Conservation (phyloP, 1,284 basidiomycete genomes). For the Cutaneotrichosporon dermatis region DNA sequence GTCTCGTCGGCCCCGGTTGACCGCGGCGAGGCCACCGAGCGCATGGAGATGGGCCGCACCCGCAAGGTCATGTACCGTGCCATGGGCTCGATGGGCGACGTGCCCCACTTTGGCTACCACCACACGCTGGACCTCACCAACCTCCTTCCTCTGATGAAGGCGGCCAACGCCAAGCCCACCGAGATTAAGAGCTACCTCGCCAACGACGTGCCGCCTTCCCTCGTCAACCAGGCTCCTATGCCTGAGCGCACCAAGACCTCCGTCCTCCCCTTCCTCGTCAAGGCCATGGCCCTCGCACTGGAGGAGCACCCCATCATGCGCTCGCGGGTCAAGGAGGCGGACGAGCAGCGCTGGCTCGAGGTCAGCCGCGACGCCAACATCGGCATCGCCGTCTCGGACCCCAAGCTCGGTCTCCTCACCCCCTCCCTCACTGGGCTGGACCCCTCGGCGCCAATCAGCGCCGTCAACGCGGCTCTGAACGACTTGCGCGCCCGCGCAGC, state of each 20-base stretch:
- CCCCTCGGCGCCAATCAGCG: constrained; percentile 61
- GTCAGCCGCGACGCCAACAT: constrained; percentile 35
- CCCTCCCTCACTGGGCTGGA: constrained; percentile 68
- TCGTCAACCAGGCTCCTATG: constrained; percentile 45
- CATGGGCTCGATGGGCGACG: constrained; percentile 61
- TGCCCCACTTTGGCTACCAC: constrained; percentile 79
- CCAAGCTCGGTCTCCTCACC: constrained; percentile 73
- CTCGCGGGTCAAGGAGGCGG: constrained; percentile 25
- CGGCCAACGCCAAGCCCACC: constrained; percentile 60
- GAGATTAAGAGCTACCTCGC: constrained; percentile 40
- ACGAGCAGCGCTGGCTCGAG: constrained; percentile 33
- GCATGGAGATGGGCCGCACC: constrained; percentile 64
- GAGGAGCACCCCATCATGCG: constrained; percentile 55
- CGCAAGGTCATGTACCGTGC: constrained; percentile 81
- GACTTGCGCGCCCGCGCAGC: constrained; percentile 57
- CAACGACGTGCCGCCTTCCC: constrained; percentile 54
- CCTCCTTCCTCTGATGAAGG: constrained; percentile 65
- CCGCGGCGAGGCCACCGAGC: constrained; percentile 62
- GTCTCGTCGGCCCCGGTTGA: constrained; percentile 17
- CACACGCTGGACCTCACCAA: constrained; percentile 78
- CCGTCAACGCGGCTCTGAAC: constrained; percentile 52
- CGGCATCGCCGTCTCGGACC: constrained; percentile 54
- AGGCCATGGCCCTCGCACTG: constrained; percentile 75
- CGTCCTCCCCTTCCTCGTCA: constrained; percentile 78
- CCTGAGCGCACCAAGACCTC: constrained; percentile 54